phyloP scores from a whole-genome alignment of 805 yeast species.

The Wickerhamomyces ciferrii region DNA sequence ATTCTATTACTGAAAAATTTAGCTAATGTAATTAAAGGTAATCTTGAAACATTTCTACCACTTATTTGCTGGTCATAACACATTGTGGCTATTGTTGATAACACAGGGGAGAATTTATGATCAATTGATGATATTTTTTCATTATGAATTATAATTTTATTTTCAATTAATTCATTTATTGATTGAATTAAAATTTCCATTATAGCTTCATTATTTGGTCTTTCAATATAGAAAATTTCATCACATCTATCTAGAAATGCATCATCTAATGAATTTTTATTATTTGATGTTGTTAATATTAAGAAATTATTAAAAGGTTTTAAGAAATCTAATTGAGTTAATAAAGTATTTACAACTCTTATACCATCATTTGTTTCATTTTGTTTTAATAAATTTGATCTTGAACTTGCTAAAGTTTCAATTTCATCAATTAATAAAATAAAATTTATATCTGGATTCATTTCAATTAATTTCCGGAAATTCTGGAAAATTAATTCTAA shows the following conservation, averaged over 20 bases:
- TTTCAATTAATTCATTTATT: conserved; percentile 20
- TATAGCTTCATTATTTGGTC: conserved; percentile 27
- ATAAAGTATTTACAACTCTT: conserved; percentile 37
- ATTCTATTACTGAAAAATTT: not conserved
- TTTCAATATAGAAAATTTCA: conserved; percentile 27
- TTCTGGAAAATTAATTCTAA: conserved; percentile 30
- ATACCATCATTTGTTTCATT: conserved; percentile 38
- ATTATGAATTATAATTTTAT: conserved; percentile 8
- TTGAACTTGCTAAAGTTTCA: conserved; percentile 38
- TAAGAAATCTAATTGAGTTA: conserved; percentile 36
- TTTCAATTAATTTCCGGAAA: conserved; percentile 20
- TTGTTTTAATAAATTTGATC: conserved; percentile 27
- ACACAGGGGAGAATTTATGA: not conserved
- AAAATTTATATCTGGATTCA: conserved; percentile 18
- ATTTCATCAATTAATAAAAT: conserved; percentile 40
- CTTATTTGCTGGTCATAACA: not conserved
- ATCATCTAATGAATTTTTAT: conserved; percentile 31
- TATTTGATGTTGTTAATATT: conserved; percentile 37
- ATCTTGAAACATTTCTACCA: not conserved
- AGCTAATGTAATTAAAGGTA: not conserved
- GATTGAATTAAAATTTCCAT: conserved; percentile 24
- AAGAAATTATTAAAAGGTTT: conserved; percentile 28
- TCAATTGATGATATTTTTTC: not conserved
- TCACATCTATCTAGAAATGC: conserved; percentile 43
- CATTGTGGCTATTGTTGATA: not conserved